These are phyloP conservation scores for Citrullus colocynthis DNA, from an alignment of 306 rosid species.

Conservation along the genomic window DNA sequence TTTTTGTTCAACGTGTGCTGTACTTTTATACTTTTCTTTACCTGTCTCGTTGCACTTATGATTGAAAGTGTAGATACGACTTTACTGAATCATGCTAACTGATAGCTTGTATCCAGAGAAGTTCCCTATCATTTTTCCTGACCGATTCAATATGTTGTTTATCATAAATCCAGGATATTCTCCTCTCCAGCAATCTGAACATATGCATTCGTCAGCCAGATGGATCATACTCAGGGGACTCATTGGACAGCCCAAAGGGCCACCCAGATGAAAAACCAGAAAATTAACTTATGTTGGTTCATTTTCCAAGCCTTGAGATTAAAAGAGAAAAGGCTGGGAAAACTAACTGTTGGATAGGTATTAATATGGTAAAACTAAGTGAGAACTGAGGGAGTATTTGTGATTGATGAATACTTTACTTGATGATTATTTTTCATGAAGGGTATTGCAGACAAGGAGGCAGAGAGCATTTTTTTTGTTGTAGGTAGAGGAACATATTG, in stretches of 20 bases:
- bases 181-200: conserved; percentile 76
- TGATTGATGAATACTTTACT: conserved; percentile 11
- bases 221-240: conserved; percentile 64
- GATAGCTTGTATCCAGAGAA: neutral
- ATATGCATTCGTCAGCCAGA: conserved; percentile 83
- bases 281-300: conserved; percentile 26
- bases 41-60: neutral
- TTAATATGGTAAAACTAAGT: conserved; percentile 51
- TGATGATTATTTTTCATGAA: conserved; percentile 25
- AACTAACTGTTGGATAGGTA: conserved; percentile 48
- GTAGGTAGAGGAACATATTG: conserved; percentile 41
- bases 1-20: neutral
- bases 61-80: neutral
- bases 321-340: conserved; percentile 17
- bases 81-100: neutral
- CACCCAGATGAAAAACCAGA: conserved; percentile 39
- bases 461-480: conserved; percentile 30
- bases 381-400: conserved; percentile 11
- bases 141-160: conserved; percentile 7
- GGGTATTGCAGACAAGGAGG: conserved; percentile 20
- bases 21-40: neutral
- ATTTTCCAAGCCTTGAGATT: conserved; percentile 27
- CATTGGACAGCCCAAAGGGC: conserved; percentile 77
- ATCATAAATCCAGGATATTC: conserved; percentile 40
- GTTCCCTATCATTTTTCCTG: conserved; percentile 7